Conservation (phyloP, 139 green algal species). For the Volvox reticuliferus region DNA sequence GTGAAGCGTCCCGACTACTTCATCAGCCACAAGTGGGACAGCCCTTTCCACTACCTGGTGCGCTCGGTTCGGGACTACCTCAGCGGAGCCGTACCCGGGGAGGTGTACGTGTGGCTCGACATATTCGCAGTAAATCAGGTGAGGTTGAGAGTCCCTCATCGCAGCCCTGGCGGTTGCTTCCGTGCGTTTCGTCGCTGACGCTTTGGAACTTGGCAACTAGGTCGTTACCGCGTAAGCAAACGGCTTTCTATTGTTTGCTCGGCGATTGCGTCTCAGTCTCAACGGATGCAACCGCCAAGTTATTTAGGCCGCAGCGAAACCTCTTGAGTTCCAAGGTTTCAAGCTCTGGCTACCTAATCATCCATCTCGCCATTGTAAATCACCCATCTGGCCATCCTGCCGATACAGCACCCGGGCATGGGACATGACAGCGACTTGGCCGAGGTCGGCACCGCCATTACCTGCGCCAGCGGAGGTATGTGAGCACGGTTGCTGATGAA, state of each 20-base stretch:
- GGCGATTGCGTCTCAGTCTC: too few species aligned
- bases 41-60: constrained; percentile 39
- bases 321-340: too few species aligned
- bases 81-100: constrained; percentile 23
- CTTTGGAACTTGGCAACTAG: too few species aligned
- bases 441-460: constrained; percentile 15
- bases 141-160: neutral
- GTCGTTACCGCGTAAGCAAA: too few species aligned
- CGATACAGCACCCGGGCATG: constrained; percentile 30
- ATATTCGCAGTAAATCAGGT: constrained; percentile 40
- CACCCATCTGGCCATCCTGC: neutral
- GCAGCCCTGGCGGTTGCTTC: too few species aligned
- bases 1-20: constrained; percentile 43
- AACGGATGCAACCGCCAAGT: too few species aligned
- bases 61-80: constrained; percentile 30
- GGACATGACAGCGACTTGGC: constrained; percentile 26
- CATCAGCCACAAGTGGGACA: constrained; percentile 45
- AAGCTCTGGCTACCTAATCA: too few species aligned
- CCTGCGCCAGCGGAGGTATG: constrained; percentile 24
- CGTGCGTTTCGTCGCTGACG: too few species aligned
- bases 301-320: too few species aligned
- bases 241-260: too few species aligned
- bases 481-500: neutral
- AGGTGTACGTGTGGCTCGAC: constrained; percentile 46
- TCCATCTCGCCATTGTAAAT: too few species aligned